phyloP scores from a whole-genome alignment of 2,329 filamentous ascomycete species.

The Phaeosphaeria sp. region DNA sequence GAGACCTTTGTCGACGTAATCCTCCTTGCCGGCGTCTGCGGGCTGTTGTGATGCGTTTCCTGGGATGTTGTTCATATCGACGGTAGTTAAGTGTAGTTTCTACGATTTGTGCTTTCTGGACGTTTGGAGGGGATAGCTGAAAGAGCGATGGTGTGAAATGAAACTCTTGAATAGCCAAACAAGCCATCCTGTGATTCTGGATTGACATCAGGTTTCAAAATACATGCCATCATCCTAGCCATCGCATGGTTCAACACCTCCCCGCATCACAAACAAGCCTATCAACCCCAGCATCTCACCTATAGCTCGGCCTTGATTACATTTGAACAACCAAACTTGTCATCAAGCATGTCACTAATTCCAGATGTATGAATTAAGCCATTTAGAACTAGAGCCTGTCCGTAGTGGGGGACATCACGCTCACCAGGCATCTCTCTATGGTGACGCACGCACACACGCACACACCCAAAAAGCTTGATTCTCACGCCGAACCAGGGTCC shows the following conservation, averaged over 20 bases:
- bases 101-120: too few species aligned
- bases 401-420: background rate
- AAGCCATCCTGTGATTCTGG: background rate
- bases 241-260: too few species aligned
- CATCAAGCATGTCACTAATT: background rate
- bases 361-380: too few species aligned
- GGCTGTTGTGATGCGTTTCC: background rate
- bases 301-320: background rate
- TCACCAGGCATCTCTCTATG: background rate
- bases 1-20: conserved; percentile 23
- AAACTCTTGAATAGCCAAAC: background rate
- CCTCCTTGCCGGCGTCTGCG: conserved; percentile 5
- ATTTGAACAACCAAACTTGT: background rate
- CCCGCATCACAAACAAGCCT: background rate
- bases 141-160: too few species aligned
- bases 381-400: background rate
- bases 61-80: background rate
- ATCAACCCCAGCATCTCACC: background rate
- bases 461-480: background rate
- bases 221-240: background rate
- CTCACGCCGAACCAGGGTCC: background rate
- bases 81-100: too few species aligned
- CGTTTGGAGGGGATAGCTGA: too few species aligned
- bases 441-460: background rate
- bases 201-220: background rate